phyloP scores from a whole-genome alignment of 2,329 filamentous ascomycete species.

The Pyricularia sp. region DNA sequence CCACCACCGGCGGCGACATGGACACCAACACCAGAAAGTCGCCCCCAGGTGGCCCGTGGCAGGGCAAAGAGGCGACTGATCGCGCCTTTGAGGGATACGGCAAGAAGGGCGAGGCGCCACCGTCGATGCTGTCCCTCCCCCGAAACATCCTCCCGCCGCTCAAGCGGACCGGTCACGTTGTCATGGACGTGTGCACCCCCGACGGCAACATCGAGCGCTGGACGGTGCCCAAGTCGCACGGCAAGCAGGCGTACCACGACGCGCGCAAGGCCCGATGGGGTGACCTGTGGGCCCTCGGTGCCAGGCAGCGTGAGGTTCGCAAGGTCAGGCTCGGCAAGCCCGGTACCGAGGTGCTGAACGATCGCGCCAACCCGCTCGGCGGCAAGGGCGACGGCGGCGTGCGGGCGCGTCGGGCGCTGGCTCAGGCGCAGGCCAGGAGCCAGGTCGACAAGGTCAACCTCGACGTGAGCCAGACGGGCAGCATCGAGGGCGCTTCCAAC shows the following conservation, averaged over 20 bases:
- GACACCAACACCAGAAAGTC: constrained; percentile 13
- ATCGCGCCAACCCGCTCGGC: constrained; percentile 8
- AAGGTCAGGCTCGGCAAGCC: constrained; percentile 48
- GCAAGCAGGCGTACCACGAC: constrained; percentile 77
- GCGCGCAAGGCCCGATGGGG: constrained; percentile 88
- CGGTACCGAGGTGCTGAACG: constrained; percentile 12
- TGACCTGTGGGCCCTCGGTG: constrained; percentile 89
- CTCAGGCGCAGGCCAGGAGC: constrained; percentile 17
- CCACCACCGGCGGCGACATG: constrained; percentile 27
- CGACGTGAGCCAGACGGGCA: constrained; percentile 22
- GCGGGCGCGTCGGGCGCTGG: constrained; percentile 23
- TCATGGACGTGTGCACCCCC: constrained; percentile 84
- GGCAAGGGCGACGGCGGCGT: constrained; percentile 34
- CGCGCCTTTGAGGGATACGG: constrained; percentile 71
- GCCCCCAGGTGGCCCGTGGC: constrained; percentile 16
- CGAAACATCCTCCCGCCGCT: constrained; percentile 70
- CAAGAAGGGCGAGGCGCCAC: constrained; percentile 20
- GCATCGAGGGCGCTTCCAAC: constrained; percentile 24
- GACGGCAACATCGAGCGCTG: constrained; percentile 81
- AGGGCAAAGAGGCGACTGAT: constrained; percentile 49
- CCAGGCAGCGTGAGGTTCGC: constrained; percentile 68
- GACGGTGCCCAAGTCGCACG: constrained; percentile 78
- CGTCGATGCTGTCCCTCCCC: constrained; percentile 62
- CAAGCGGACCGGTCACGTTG: constrained; percentile 82
- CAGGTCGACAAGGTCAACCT: constrained; percentile 26